Base-by-base conservation (phyloP, 805 yeast genomes). In the Hanseniaspora clermontiae region DNA sequence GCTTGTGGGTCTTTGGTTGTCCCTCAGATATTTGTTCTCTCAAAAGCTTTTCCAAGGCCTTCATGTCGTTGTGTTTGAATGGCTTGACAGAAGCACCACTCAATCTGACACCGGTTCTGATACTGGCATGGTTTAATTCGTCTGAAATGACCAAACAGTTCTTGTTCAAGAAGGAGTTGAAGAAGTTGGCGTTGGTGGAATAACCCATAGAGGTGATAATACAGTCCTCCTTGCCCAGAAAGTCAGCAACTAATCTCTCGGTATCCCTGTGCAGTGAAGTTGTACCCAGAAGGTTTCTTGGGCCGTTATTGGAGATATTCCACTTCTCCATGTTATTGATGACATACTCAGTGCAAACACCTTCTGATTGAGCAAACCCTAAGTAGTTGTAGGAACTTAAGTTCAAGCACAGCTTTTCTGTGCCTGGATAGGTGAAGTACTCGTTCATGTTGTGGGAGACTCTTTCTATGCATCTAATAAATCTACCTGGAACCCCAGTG, bases 401-500 rank as follows among this genome's bases (percentile, higher is more conserved):
- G 67, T 93, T 93, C 61, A 93, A 74, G 67, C 95, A 87, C 61
- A 84, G 83, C 8, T 80, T 78, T 3, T 85, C 77, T 14, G 82
- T 75, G 11, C 97, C 96, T 40, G 87, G 80, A 65, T 84, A 87
- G 37, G 80, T 76, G 66, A 84, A 87, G 56, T 79, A 75, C 42
- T 75, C 74, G 66, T 81, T 81, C 64, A 79, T 78, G 61, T 84
- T 83, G 48, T 76, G 75, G n/a, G 89, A 77, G 36, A 74, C 71
- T 63, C 98, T 80, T 63, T 88, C 90, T 64, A 84, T 82, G 63
- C 95, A 83, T 58, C 82, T 79, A 63, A 91, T 82, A 65, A 75
- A 83, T 68, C 99, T 81, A 31, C 99, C 99, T 1, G 99, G 97
- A 20, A 91, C 97, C 52, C 97, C 97, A 59, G 86, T 84, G n/a